phyloP scores from a whole-genome alignment of 1,284 basidiomycete genomes.

The Trichosporon inkin region DNA sequence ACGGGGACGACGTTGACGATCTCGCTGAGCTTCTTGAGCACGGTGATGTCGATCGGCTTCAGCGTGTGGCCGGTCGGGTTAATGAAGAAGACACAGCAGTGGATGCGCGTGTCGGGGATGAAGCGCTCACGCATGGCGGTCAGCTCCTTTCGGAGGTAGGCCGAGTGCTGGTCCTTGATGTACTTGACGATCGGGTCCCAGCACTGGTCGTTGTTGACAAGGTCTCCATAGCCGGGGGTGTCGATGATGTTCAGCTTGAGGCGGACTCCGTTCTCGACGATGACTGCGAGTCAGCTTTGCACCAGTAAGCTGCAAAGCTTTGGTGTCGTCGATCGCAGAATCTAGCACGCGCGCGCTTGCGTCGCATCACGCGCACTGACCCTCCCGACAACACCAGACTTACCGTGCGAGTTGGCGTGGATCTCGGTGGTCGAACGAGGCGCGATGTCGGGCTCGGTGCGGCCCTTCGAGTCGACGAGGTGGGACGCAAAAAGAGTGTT shows the following conservation, averaged over 20 bases:
- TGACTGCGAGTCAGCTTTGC: conserved; percentile 60
- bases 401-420: conserved; percentile 90
- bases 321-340: background rate
- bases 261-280: conserved; percentile 92
- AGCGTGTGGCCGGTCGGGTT: conserved; percentile 92
- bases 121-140: conserved; percentile 98
- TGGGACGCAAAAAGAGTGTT: conserved; percentile 99
- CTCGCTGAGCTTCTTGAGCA: conserved; percentile 97
- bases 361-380: background rate
- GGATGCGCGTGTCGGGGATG: conserved; percentile 96
- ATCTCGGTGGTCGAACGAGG: conserved; percentile 95
- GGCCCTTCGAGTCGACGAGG: conserved; percentile 95
- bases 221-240: conserved; percentile 97
- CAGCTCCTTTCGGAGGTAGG: conserved; percentile 96
- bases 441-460: conserved; percentile 77
- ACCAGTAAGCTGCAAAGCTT: too few relatives aligned
- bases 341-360: background rate
- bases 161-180: conserved; percentile 88
- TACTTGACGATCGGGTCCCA: conserved; percentile 99
- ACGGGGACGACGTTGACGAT: conserved; percentile 99
- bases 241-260: conserved; percentile 97
- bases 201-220: conserved; percentile 98
- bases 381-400: conserved; percentile 34
- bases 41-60: conserved; percentile 91
- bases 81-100: conserved; percentile 98